Evolutionary conservation across 208 protist species (phyloP).

Genomic region (Crithidia brevicula): DNA sequence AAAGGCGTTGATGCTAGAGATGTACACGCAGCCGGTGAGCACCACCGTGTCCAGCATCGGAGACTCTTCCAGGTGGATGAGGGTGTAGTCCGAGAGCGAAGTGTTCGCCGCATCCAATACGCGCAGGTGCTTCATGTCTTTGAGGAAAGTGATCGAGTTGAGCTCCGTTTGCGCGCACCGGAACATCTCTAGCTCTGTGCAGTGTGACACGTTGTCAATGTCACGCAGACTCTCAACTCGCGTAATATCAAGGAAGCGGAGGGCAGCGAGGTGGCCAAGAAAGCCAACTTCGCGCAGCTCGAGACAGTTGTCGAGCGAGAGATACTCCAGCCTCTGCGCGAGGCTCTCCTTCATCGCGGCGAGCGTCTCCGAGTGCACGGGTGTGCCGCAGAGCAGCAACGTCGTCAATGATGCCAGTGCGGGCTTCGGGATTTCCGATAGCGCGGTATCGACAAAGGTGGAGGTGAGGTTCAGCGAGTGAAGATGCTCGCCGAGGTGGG

Average conservation of each 20-base stretch:
- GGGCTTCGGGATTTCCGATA: constrained; percentile 44
- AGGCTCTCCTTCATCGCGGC: constrained; percentile 51
- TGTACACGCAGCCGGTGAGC: constrained; percentile 65
- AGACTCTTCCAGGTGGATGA: constrained; percentile 64
- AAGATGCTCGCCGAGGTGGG: constrained; percentile 47
- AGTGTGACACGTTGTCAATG: constrained; percentile 50
- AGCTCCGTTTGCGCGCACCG: constrained; percentile 67
- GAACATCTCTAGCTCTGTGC: constrained; percentile 71
- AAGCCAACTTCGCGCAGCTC: constrained; percentile 56
- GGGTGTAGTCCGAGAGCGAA: constrained; percentile 52
- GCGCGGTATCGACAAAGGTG: constrained; percentile 58
- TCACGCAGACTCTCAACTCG: constrained; percentile 54
- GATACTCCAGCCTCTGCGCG: constrained; percentile 53
- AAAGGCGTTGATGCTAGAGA: constrained; percentile 82
- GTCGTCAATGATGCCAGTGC: constrained; percentile 42
- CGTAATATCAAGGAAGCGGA: constrained; percentile 85
- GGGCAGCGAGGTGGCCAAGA: constrained; percentile 43
- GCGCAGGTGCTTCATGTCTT: constrained; percentile 45
- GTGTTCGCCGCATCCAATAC: constrained; percentile 73
- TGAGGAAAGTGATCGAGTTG: constrained; percentile 69
- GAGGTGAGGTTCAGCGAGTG: constrained; percentile 61
- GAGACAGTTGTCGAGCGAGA: constrained; percentile 69
- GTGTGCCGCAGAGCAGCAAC: constrained; percentile 59
- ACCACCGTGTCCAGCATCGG: constrained; percentile 77
- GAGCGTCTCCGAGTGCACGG: constrained; percentile 64